phyloP scores from a whole-genome alignment of 257 asterid species.

The Przewalskia tangutica region DNA sequence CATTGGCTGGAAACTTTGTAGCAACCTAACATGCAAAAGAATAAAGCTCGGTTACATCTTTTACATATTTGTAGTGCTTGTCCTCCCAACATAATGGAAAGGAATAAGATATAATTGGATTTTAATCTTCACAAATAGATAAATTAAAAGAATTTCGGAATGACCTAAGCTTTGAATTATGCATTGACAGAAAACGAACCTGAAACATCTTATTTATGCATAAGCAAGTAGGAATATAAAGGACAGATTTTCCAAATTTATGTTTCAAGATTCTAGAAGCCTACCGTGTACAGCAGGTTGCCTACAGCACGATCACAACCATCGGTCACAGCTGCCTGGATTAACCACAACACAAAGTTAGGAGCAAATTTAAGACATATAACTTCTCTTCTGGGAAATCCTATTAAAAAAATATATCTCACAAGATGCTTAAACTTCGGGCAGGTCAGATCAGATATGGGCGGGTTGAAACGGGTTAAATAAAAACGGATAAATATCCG shows the following conservation, averaged over 20 bases:
- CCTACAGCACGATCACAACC: slow-evolving; percentile 86
- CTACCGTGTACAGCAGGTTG: slow-evolving; percentile 74
- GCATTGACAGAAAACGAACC: background rate
- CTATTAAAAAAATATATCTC: background rate
- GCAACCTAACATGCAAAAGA: slow-evolving; percentile 47
- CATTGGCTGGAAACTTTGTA: slow-evolving; percentile 73
- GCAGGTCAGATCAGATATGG: too few relatives aligned
- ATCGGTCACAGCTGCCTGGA: slow-evolving; percentile 66
- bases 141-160: background rate
- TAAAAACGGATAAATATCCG: too few relatives aligned
- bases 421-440: background rate
- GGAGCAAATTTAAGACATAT: background rate
- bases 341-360: background rate
- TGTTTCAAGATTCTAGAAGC: background rate
- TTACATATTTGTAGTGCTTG: background rate
- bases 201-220: background rate
- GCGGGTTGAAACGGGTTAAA: too few relatives aligned
- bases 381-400: background rate
- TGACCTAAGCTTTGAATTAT: background rate
- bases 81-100: background rate
- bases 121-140: background rate
- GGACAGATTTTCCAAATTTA: background rate
- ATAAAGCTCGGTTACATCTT: background rate
- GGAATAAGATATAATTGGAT: background rate
- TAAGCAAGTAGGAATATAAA: background rate